Base-by-base conservation (phyloP, 371 early-diverging fungal genomes). In the Rhizomucor pusillus region DNA sequence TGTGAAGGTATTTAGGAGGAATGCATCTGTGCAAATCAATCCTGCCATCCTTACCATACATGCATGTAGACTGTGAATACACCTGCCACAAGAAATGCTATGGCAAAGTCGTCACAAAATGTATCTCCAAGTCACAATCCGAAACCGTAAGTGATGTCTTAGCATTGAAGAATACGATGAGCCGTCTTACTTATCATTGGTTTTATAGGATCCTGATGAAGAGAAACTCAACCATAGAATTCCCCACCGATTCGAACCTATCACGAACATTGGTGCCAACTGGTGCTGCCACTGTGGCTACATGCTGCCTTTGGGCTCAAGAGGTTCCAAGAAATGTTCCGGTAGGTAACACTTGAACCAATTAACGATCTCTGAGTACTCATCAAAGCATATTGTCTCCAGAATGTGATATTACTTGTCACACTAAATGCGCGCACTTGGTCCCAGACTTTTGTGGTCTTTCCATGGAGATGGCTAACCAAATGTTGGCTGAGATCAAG, bases 241-340 rank as follows among this genome's bases (percentile, higher is more conserved):
- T 59, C 94, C 95, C 19, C 99, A 99, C 80, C 88, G 92, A n/a
- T 95, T 93, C 61, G 90, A 92, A 59, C 81, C 77, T 23, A 72
- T 85, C 22, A 87, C 88, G 23, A 89, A 85, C 55, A 77, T 91
- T 47, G 87, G 86, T 35, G 89, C 93, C 40, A 86, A 86, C 59
- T 99, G 97, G 95, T 99, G 99, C 73, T 88, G 89, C 63, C 99
- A 99, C 76, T 99, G 99, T 81, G 99, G 99, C 43, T 88, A 88
- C 50, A 89, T 94, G 86, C 87, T 99, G 25, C 86, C 94, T 5
- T 67, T 97, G 9, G 92, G 94, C 13, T 84, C 86, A 7, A 75
- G 79, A 52, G 83, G 84, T 12, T 73, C 83, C 23, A 90, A 87
- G 63, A 73, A 75, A 52, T 89, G 89, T 61, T 74, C 81, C 34